These are phyloP conservation scores for Paecilomyces variotii DNA, from an alignment of 2,329 filamentous ascomycete genomes.

Conservation along the genomic window DNA sequence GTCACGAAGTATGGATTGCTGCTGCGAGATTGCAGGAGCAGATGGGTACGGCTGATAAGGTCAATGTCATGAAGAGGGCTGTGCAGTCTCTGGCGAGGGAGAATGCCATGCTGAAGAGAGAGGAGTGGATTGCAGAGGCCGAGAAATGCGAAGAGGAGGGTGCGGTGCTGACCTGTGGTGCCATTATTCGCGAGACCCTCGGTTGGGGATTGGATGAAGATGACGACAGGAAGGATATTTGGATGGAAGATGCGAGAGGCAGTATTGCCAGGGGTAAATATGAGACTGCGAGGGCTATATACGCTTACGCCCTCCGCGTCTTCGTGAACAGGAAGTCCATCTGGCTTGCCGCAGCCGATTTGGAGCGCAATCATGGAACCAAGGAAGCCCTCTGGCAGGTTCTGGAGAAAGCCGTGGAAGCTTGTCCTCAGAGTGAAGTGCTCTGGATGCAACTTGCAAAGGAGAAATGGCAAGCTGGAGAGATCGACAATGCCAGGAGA, in stretches of 20 bases:
- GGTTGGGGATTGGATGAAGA: constrained; percentile 92
- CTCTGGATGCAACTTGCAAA: constrained; percentile 94
- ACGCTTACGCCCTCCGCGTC: constrained; percentile 79
- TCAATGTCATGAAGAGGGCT: constrained; percentile 91
- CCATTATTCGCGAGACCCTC: constrained; percentile 86
- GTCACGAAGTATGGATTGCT: constrained; percentile 93
- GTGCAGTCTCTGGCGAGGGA: constrained; percentile 82
- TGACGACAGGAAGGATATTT: constrained; percentile 90
- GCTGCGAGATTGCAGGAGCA: constrained; percentile 84
- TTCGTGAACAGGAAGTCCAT: constrained; percentile 82
- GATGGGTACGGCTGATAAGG: constrained; percentile 70
- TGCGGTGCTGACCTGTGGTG: constrained; percentile 73
- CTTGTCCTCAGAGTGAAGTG: constrained; percentile 82
- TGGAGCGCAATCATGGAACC: constrained; percentile 82
- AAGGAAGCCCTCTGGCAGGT: constrained; percentile 76
- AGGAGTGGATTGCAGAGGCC: constrained; percentile 93
- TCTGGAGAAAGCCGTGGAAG: constrained; percentile 87
- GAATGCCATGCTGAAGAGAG: constrained; percentile 91
- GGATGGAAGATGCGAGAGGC: constrained; percentile 84
- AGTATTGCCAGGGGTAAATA: constrained; percentile 76
- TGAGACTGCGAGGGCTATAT: constrained; percentile 87
- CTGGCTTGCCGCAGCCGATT: constrained; percentile 83
- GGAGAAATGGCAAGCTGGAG: constrained; percentile 85
- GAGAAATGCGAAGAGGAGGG: constrained; percentile 93
- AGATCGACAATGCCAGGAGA: constrained; percentile 75